phyloP scores from a whole-genome alignment of 2,329 filamentous ascomycete species.

The Aspergillus neoniger region DNA sequence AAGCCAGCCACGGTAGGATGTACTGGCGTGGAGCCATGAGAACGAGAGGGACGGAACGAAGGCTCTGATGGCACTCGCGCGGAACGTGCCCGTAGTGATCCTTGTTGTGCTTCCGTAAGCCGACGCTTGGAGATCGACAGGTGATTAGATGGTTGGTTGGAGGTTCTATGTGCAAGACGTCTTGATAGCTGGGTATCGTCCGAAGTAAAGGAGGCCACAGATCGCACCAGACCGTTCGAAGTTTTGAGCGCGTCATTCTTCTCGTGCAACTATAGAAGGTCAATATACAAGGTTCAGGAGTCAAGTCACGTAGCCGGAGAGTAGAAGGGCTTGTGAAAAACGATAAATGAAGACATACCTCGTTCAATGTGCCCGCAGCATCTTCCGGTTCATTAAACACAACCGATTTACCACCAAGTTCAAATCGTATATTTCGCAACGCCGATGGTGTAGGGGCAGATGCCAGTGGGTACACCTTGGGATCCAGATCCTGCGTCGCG shows the following conservation, averaged over 20 bases:
- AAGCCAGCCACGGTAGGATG: slow-evolving; percentile 37
- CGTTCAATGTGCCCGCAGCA: slow-evolving; percentile 53
- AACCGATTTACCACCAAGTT: slow-evolving; percentile 63
- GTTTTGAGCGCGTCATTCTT: slow-evolving; percentile 47
- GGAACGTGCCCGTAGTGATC: slow-evolving; percentile 37
- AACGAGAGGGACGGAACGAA: slow-evolving; percentile 50
- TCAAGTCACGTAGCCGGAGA: background rate
- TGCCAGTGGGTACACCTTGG: slow-evolving; percentile 88
- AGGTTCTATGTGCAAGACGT: slow-evolving; percentile 27
- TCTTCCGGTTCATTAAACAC: slow-evolving; percentile 65
- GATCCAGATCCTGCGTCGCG: slow-evolving; percentile 71
- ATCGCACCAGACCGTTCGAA: slow-evolving; percentile 52
- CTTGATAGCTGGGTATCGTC: slow-evolving; percentile 36
- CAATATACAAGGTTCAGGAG: slow-evolving; percentile 9
- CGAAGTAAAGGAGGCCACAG: slow-evolving; percentile 47
- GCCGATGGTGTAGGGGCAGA: slow-evolving; percentile 77
- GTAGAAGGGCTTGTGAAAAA: background rate
- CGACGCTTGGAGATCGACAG: slow-evolving; percentile 46
- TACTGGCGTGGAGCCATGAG: slow-evolving; percentile 29
- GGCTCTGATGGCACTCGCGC: slow-evolving; percentile 49
- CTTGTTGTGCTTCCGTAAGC: slow-evolving; percentile 56
- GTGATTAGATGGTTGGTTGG: slow-evolving; percentile 27
- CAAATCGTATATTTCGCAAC: slow-evolving; percentile 75
- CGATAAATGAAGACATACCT: slow-evolving; percentile 46
- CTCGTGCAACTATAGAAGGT: slow-evolving; percentile 43